These are phyloP conservation scores for Fusarium sp. DNA, from an alignment of 2,329 filamentous ascomycete genomes.

Conservation along the genomic window DNA sequence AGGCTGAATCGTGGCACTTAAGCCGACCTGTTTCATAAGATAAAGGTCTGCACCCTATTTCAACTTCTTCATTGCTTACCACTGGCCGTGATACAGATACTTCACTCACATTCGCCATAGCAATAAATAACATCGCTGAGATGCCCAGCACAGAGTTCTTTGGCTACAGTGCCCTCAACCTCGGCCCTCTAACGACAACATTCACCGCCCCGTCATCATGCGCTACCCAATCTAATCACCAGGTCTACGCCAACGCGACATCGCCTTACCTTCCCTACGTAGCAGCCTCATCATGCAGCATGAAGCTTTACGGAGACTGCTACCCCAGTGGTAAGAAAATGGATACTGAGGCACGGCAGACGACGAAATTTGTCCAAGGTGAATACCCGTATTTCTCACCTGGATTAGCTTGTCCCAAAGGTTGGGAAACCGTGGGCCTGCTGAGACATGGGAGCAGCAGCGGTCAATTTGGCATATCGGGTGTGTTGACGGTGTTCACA, in stretches of 20 bases:
- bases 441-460: rapidly evolving
- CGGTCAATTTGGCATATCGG: neutral
- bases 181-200: constrained; percentile 5
- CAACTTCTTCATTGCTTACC: neutral
- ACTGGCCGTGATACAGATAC: too few relatives aligned
- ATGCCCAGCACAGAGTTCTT: constrained; percentile 18
- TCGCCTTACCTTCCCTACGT: neutral
- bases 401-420: neutral
- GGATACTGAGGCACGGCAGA: rapidly evolving
- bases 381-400: neutral
- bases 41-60: neutral
- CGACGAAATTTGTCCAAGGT: neutral
- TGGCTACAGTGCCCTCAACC: neutral
- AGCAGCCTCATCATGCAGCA: neutral
- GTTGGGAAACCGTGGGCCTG: neutral
- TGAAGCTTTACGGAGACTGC: neutral
- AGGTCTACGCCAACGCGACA: neutral
- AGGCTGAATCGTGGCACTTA: neutral
- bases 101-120: too few relatives aligned
- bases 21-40: neutral
- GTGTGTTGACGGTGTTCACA: neutral
- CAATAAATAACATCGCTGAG: neutral
- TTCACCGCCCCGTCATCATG: neutral
- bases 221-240: neutral
- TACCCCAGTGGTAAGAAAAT: neutral